phyloP scores from a whole-genome alignment of 1,139 yeast genomes.

The Magnusiomyces suaveolens region DNA sequence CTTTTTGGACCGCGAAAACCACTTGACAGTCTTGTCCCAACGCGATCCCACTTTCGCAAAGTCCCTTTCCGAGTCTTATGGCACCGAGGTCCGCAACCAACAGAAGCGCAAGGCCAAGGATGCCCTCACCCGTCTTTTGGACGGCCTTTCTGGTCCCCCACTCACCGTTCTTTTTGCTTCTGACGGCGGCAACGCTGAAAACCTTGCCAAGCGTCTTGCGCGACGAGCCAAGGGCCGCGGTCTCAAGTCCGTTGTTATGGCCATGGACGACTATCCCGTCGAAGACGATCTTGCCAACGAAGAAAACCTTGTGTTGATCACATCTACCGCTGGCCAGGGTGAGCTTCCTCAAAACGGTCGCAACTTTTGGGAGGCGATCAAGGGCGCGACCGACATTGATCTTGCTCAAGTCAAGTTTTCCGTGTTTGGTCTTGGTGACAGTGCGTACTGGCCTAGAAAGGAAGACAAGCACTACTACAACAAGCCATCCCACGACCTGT shows the following conservation, averaged over 20 bases:
- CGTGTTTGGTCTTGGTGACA: constrained; percentile 88
- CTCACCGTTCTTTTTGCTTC: constrained; percentile 84
- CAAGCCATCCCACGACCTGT: constrained; percentile 77
- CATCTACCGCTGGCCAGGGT: constrained; percentile 96
- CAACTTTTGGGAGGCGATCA: constrained; percentile 77
- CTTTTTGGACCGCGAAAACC: constrained; percentile 84
- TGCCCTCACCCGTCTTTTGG: constrained; percentile 67
- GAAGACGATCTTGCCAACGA: constrained; percentile 79
- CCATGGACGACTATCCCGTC: constrained; percentile 77
- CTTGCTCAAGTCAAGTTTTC: constrained; percentile 60
- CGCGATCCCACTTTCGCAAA: constrained; percentile 70
- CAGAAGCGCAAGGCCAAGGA: constrained; percentile 65
- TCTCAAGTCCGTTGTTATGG: constrained; percentile 60
- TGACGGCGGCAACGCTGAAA: constrained; percentile 91
- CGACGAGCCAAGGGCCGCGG: constrained; percentile 84
- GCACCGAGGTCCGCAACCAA: constrained; percentile 49
- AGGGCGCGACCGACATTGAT: constrained; percentile 58
- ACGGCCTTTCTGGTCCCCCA: constrained; percentile 90
- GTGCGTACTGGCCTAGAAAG: constrained; percentile 94
- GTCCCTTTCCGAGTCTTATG: constrained; percentile 54
- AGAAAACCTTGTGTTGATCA: constrained; percentile 68
- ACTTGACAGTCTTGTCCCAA: constrained; percentile 61
- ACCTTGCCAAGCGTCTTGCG: constrained; percentile 68
- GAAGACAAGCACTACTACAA: constrained; percentile 91
- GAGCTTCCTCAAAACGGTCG: constrained; percentile 96